Conservation (phyloP, 2,329 filamentous ascomycete genomes). For the Curvularia eragrostidis region DNA sequence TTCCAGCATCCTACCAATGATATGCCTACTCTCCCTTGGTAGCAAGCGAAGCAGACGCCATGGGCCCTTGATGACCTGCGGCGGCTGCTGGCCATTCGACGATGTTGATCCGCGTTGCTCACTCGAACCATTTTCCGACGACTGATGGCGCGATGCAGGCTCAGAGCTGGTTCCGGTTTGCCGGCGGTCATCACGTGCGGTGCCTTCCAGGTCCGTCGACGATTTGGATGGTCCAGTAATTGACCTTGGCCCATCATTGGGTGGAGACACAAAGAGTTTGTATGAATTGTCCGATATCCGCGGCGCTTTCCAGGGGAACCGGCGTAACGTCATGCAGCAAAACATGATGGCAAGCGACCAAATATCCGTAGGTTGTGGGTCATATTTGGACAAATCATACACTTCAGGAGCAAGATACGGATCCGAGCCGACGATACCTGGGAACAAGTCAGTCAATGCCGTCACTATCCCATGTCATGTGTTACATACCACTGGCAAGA, state of each 20-base stretch:
- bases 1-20: conserved; percentile 91
- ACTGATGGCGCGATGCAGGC: conserved; percentile 51
- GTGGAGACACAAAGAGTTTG: conserved; percentile 86
- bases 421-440: conserved; percentile 84
- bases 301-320: conserved; percentile 97
- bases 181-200: conserved; percentile 38
- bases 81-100: conserved; percentile 55
- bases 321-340: conserved; percentile 94
- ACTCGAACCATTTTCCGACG: conserved; percentile 27
- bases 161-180: conserved; percentile 45
- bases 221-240: conserved; percentile 45
- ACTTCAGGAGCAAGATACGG: conserved; percentile 97
- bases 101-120: conserved; percentile 29
- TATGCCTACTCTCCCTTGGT: conserved; percentile 86
- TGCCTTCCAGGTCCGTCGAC: conserved; percentile 47
- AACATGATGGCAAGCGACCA: conserved; percentile 99
- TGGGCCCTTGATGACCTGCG: conserved; percentile 80
- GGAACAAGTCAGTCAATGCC: conserved; percentile 21
- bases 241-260: conserved; percentile 60
- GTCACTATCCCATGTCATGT: neutral
- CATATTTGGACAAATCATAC: conserved; percentile 91
- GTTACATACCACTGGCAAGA: conserved; percentile 73
- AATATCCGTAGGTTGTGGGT: conserved; percentile 91
- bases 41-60: conserved; percentile 88
- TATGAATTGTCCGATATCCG: conserved; percentile 92